Evolutionary conservation across 23 red algal species (phyloP).

Genomic region (Rhodosorus marinus): DNA sequence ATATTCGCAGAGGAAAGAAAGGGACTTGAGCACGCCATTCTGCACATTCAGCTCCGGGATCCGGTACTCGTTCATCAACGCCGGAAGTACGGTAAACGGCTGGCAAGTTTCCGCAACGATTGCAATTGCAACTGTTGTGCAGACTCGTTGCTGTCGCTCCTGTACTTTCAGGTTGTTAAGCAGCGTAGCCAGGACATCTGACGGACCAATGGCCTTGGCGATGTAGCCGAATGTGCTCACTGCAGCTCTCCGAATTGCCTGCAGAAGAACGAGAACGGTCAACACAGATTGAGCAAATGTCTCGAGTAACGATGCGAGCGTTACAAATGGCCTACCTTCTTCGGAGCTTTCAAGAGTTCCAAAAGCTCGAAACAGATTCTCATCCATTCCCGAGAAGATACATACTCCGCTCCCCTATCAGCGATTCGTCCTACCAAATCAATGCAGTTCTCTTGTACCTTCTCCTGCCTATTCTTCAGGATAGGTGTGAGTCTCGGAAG

Average conservation of each 20-base stretch:
- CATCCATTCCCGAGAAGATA: conserved; percentile 82
- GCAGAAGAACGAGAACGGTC: no score
- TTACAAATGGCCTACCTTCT: no score
- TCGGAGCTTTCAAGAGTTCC: conserved; percentile 72
- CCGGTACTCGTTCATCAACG: conserved; percentile 86
- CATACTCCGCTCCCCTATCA: conserved; percentile 28
- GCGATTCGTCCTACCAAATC: conserved; percentile 74
- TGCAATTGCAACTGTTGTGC: conserved; percentile 87
- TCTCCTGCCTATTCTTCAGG: conserved; percentile 77
- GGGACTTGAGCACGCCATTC: conserved; percentile 80
- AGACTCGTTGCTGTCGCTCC: conserved; percentile 84
- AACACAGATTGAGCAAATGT: no score
- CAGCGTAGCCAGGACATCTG: conserved; percentile 47
- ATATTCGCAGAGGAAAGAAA: conserved; percentile 89
- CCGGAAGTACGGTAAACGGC: conserved; percentile 58
- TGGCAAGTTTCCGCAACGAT: conserved; percentile 56
- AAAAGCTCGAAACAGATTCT: conserved; percentile 78
- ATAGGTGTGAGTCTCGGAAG: conserved; percentile 75
- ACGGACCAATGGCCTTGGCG: conserved; percentile 62
- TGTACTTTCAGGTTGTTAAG: conserved; percentile 76
- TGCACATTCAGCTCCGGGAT: conserved; percentile 82
- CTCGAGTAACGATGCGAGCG: no score
- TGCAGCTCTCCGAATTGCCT: conserved; percentile 56
- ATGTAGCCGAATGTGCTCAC: conserved; percentile 78
- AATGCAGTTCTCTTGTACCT: conserved; percentile 89